A percentile compares a stretch with the other conserved stretches of the same genome.
phyloP scores from a whole-genome alignment of 192 early-diverging fungal species.

The Cladochytrium replicatum region DNA sequence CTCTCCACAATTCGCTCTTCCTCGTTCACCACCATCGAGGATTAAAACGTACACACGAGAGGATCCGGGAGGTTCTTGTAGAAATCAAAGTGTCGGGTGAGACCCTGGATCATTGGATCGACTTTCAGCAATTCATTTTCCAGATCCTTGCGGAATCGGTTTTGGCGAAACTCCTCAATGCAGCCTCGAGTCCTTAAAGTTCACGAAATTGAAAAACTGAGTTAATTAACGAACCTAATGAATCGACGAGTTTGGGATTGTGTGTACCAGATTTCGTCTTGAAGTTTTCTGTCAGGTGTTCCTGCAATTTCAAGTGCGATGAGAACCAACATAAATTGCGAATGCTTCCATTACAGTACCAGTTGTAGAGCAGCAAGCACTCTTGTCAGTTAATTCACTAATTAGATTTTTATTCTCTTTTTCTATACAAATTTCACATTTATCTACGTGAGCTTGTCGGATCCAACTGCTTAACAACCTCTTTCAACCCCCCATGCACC shows the following conservation, averaged over 20 bases:
- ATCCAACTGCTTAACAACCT: too few relatives aligned
- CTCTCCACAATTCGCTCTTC: conserved; percentile 4
- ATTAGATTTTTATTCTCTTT: too few relatives aligned
- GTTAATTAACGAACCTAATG: not conserved
- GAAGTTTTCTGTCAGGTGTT: conserved; percentile 17
- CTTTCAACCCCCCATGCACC: too few relatives aligned
- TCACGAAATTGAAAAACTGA: too few relatives aligned
- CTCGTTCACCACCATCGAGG: not conserved
- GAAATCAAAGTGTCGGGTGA: conserved; percentile 13
- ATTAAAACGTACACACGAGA: not conserved
- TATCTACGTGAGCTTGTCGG: too few relatives aligned
- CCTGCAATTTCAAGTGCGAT: too few relatives aligned
- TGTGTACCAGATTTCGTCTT: conserved; percentile 14
- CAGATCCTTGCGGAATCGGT: conserved; percentile 14
- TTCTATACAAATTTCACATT: too few relatives aligned
- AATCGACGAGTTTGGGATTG: not conserved
- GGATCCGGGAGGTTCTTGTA: conserved; percentile 14
- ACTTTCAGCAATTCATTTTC: conserved; percentile 11
- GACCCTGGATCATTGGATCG: conserved; percentile 12
- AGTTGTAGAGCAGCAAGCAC: too few relatives aligned
- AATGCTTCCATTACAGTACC: too few relatives aligned
- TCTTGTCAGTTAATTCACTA: too few relatives aligned
- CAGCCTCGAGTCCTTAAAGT: conserved; percentile 19
- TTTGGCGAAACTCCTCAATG: conserved; percentile 8
- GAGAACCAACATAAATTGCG: too few relatives aligned